Evolutionary conservation across 805 yeast species (phyloP), one percentile per base, ranked within the genome.

Genomic region (Nakazawaea ishiwadae): DNA sequence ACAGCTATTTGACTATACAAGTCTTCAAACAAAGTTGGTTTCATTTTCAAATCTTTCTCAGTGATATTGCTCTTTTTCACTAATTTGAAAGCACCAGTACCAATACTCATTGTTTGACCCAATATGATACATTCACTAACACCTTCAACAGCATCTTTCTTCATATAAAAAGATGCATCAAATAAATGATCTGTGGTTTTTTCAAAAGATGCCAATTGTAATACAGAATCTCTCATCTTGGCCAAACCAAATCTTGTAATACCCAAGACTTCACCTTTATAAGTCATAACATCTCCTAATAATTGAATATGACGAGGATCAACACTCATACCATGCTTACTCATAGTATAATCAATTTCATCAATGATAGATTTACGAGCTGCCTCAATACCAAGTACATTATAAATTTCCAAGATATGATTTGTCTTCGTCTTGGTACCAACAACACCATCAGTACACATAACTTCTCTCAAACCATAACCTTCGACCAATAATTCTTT

Each of bases 241-340:
- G 96, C 91, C 52, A 93, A 72, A 51, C 99, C 99, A 56, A 93
- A 93, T 67, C 99, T 78, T 2, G 99, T 93, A 59, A 93, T 93
- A 63, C 99, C 99, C 52, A 95, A 73, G 10, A 93, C 96, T 60
- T 93, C 99, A 46, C 99, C 99, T 66, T 93, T 93, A 63, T 87
- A 93, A 0, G 98, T 88, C 99, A 93, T 93, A 37, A 93, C 98
- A 63, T 93, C 99, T 50, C 99, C 99, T 49, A 93, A 69, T 35
- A 93, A 70, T 68, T 93, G 98, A 60, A 95, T 90, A 63, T 93
- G 99, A 72, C 99, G 96, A 47, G 98, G 99, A 72, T 93, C 99
- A 37, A 93, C 97, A 61, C 96, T 87, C 99, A 93, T 93, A 65
- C 99, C 99, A 71, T 93, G 99, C 65, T 89, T 88, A 59, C 96